Conservation (phyloP, 345 rosid genomes). For the Theobroma cacao region DNA sequence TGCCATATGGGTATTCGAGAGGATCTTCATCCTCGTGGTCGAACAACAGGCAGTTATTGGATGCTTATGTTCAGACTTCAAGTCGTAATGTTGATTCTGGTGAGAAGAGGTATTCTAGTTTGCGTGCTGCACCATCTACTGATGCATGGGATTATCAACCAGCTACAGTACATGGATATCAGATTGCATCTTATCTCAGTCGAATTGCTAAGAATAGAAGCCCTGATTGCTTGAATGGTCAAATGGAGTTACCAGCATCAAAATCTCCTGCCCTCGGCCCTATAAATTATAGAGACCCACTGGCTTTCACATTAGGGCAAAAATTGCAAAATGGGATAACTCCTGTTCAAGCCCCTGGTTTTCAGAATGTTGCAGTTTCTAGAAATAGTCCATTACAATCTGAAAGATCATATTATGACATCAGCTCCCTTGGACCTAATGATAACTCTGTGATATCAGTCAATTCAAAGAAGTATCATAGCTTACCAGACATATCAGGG, state of each 20-base stretch:
- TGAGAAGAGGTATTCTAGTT: constrained; percentile 75
- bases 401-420: constrained; percentile 52
- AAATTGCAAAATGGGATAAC: constrained; percentile 56
- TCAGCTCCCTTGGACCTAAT: constrained; percentile 39
- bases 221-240: constrained; percentile 48
- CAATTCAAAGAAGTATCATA: constrained; percentile 76
- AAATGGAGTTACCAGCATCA: constrained; percentile 45
- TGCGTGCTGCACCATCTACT: constrained; percentile 62
- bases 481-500: constrained; percentile 91
- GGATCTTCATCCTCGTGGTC: constrained; percentile 58
- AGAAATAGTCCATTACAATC: constrained; percentile 53
- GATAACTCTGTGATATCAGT: constrained; percentile 35
- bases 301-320: constrained; percentile 51
- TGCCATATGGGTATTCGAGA: constrained; percentile 54
- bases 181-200: constrained; percentile 54
- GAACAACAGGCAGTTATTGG: constrained; percentile 49
- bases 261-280: constrained; percentile 48
- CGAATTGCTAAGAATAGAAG: constrained; percentile 52
- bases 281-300: constrained; percentile 55
- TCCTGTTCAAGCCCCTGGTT: constrained; percentile 61
- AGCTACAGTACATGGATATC: constrained; percentile 76
- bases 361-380: constrained; percentile 49
- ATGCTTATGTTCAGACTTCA: constrained; percentile 54
- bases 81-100: constrained; percentile 42
- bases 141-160: constrained; percentile 70